Evolutionary conservation across 1,284 basidiomycete species (phyloP), one percentile per base, ranked within the genome.

Genomic region (Apiotrichum domesticum): DNA sequence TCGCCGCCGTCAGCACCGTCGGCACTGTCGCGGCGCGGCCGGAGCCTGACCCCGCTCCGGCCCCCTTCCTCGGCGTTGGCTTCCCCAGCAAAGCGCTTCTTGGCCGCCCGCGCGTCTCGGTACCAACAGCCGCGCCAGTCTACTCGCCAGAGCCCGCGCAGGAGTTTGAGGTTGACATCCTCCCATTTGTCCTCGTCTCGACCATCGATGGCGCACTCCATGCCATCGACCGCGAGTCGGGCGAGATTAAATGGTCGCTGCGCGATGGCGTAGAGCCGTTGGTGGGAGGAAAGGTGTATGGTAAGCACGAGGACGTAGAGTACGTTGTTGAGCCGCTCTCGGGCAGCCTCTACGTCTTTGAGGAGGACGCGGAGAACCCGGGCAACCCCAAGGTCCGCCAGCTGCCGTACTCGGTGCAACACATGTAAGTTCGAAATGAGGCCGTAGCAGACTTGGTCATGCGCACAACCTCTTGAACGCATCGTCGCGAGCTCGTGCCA

Each of bases 321-420:
- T 77, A 74, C 55, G 74, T 77, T 43, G 70, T 77, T 43, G 75
- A 77, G 58, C 75, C 75, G 2, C 65, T 75, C 13, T 73, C 71
- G 54, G 75, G 75, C 32, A 66, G 66, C 46, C 58, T 77, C 43
- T 77, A 68, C 50, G 73, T 73, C 40, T 70, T 71, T 54, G 72
- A 73, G n/a, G 51, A 50, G 3, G 61, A 56, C 32, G 37, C 47
- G 7, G 51, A 53, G n/a, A 63, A 63, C 13, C 63, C 57, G 39
- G 63, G 65, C 43, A 47, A 61, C 14, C 71, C 69, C n/a, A 73
- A 66, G 50, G 63, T 76, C 21, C 64, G 74, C 46, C 73, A 72
- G 54, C 63, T 77, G 13, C 75, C 75, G 29, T 57, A 75, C 43
- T 70, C 73, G 3, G 71, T 77, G 43, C 74, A 77, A 53, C 69